Conservation (phyloP, 2,329 filamentous ascomycete genomes). For the Rutstroemia sp. region DNA sequence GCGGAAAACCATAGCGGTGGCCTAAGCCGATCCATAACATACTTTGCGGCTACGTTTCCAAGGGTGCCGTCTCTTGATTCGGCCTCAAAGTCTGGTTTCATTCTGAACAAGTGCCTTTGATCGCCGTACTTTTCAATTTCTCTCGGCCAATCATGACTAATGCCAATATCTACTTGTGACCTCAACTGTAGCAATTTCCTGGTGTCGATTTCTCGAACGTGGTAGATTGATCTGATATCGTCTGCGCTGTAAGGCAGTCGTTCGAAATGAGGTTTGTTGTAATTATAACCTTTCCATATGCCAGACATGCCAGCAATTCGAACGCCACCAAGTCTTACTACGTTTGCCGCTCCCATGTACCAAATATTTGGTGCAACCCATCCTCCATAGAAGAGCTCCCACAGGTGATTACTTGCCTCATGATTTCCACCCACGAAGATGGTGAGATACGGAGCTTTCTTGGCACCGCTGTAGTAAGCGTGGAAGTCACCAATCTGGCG, state of each 20-base stretch:
- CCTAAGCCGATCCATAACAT: constrained; percentile 72
- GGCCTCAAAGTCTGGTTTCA: constrained; percentile 66
- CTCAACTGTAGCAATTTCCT: constrained; percentile 78
- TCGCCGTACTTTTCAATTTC: constrained; percentile 76
- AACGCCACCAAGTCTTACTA: constrained; percentile 74
- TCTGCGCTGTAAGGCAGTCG: constrained; percentile 73
- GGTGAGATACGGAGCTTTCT: constrained; percentile 77
- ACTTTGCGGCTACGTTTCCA: constrained; percentile 71
- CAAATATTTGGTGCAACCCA: constrained; percentile 98
- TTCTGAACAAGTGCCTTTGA: constrained; percentile 55
- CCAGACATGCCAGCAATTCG: constrained; percentile 86
- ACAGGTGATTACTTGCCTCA: constrained; percentile 83
- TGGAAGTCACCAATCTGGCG: constrained; percentile 86
- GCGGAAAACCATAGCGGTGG: constrained; percentile 90
- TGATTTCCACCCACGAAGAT: constrained; percentile 94
- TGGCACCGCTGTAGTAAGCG: constrained; percentile 78
- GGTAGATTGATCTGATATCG: constrained; percentile 78
- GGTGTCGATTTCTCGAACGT: constrained; percentile 83
- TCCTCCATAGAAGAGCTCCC: constrained; percentile 90
- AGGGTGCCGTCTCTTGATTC: constrained; percentile 71
- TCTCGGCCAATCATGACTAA: constrained; percentile 95
- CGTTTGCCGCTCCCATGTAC: constrained; percentile 89
- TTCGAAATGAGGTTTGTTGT: constrained; percentile 75
- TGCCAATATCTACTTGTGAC: constrained; percentile 82
- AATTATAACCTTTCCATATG: constrained; percentile 92